Percentiles rank a stretch among this genome's conserved stretches.
Evolutionary conservation across 1,284 basidiomycete species (phyloP).

Genomic region (Pyrrhoderma noxium): DNA sequence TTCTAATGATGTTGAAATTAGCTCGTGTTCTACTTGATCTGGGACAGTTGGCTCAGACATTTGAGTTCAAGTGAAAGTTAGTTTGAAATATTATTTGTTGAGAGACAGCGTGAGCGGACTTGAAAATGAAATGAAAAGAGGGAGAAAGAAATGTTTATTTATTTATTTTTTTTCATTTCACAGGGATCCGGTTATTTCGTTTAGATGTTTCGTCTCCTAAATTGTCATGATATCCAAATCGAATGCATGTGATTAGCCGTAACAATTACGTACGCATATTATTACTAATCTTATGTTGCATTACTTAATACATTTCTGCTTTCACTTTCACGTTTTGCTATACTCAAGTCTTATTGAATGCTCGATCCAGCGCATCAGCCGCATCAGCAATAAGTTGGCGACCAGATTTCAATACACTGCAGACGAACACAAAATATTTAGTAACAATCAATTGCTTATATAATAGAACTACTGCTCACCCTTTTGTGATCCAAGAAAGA

Average conservation of each 20-base stretch:
- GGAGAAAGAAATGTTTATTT: not conserved
- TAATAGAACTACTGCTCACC: too few species aligned
- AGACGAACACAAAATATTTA: not conserved
- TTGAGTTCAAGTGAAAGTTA: too few species aligned
- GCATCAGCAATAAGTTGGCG: slow-evolving; percentile 50
- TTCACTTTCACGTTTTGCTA: too few species aligned
- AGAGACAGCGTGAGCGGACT: not conserved
- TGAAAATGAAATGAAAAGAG: too few species aligned
- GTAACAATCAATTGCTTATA: not conserved
- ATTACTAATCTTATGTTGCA: too few species aligned
- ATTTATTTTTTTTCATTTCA: not conserved
- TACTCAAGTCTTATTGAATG: slow-evolving; percentile 27
- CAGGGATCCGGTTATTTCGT: too few species aligned
- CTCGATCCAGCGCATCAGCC: slow-evolving; percentile 38
- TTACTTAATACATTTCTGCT: too few species aligned
- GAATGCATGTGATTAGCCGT: too few species aligned
- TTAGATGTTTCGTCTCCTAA: not conserved
- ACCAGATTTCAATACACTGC: slow-evolving; percentile 43
- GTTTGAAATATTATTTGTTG: not conserved
- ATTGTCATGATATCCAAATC: slow-evolving; percentile 1
- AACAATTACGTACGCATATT: too few species aligned
- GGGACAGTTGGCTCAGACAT: slow-evolving; percentile 14
- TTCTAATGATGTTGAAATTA: slow-evolving; percentile 64
- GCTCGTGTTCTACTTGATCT: slow-evolving; percentile 43
- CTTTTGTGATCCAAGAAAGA: too few species aligned